A percentile compares a stretch with the other conserved stretches of the same genome.
phyloP scores from a whole-genome alignment of 331 rosid genomes.

The Cydonia oblonga region DNA sequence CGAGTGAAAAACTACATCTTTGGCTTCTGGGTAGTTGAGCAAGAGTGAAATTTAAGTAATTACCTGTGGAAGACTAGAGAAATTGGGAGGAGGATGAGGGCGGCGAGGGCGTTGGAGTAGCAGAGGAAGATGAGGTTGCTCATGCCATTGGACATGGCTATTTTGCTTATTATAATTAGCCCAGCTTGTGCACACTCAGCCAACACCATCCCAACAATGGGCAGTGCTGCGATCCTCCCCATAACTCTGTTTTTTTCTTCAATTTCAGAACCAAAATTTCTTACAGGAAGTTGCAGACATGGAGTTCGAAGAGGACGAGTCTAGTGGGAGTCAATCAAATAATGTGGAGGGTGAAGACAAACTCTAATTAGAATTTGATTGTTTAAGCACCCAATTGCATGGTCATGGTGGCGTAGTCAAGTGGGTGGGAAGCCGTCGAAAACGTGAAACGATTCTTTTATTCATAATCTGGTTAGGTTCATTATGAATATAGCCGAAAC shows the following conservation, averaged over 20 bases:
- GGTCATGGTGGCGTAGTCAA: no score
- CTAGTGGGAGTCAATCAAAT: no score
- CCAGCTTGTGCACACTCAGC: slow-evolving; percentile 62
- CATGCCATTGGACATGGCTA: slow-evolving; percentile 60
- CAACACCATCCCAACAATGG: slow-evolving; percentile 57
- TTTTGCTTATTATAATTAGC: slow-evolving; percentile 52
- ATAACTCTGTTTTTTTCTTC: slow-evolving; percentile 1
- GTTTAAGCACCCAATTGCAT: no score
- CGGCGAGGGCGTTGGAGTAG: slow-evolving; percentile 58
- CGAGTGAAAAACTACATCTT: background rate
- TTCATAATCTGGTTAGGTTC: no score
- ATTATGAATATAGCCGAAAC: no score
- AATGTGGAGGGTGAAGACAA: background rate
- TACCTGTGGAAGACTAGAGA: slow-evolving; percentile 45
- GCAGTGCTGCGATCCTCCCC: slow-evolving; percentile 29
- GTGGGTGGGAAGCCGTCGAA: no score
- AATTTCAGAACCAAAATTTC: background rate
- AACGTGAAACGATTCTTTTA: no score
- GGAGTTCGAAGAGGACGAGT: background rate
- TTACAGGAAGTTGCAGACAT: background rate
- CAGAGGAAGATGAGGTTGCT: slow-evolving; percentile 49
- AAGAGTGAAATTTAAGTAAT: background rate
- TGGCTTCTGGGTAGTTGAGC: background rate
- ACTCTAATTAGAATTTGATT: background rate
- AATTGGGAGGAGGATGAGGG: slow-evolving; percentile 57